phyloP scores from a whole-genome alignment of 768 basidiomycete genomes.

The Suillus occidentalis region DNA sequence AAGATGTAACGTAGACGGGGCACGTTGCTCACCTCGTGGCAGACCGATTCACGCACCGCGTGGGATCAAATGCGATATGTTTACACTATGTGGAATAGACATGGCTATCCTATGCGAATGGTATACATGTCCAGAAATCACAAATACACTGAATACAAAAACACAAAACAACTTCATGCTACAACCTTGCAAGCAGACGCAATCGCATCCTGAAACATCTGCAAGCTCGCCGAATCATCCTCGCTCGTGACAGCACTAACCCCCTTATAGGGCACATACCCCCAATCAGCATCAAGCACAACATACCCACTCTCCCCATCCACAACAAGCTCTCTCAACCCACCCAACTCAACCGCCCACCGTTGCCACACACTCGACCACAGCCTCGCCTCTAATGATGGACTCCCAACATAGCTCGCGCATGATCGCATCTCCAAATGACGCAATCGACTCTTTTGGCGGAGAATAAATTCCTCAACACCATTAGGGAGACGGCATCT shows the following conservation, averaged over 20 bases:
- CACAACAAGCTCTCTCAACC: conserved; percentile 23
- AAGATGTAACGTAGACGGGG: too few species aligned
- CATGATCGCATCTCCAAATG: conserved; percentile 27
- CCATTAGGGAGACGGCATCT: conserved; percentile 18
- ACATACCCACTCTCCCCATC: conserved; percentile 20
- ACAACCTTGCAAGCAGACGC: neutral
- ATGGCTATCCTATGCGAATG: too few species aligned
- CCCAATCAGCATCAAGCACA: conserved; percentile 20
- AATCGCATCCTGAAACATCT: neutral
- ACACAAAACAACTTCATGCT: neutral
- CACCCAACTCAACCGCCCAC: conserved; percentile 12
- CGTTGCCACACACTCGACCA: conserved; percentile 31
- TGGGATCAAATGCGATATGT: too few species aligned
- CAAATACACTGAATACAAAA: too few species aligned
- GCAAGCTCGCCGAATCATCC: neutral
- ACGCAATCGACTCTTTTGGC: conserved; percentile 28
- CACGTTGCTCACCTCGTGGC: too few species aligned
- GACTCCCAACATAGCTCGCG: conserved; percentile 24
- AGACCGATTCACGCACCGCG: too few species aligned
- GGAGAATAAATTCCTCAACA: conserved; percentile 31
- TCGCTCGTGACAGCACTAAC: neutral
- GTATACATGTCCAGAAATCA: too few species aligned
- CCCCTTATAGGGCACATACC: conserved; percentile 23
- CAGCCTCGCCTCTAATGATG: conserved; percentile 17
- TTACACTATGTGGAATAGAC: too few species aligned